Evolutionary conservation across 192 early-diverging fungal genomes (phyloP), one percentile per base, ranked within the genome.

Genomic region (Backusella tuberculispora): DNA sequence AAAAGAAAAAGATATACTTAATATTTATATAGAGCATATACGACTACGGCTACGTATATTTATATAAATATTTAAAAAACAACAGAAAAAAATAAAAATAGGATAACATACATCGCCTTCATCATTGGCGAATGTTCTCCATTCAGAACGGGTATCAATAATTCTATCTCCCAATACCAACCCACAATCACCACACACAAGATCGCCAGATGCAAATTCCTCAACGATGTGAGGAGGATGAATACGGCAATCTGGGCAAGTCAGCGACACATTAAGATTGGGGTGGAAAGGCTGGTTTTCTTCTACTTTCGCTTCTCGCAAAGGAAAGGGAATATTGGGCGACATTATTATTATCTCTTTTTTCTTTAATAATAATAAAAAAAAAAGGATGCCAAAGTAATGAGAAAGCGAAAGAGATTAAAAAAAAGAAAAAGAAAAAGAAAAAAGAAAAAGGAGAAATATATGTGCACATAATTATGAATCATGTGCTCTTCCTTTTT

Each of bases 101-200:
- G 29, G 29, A 34, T 13, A 9, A 74, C 79, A 70, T 80, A 80
- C 79, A 76, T 94, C 94, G 64, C 91, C 93, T 73, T 91, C 95
- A 71, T 96, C 96, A 80, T 95, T 95, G 26, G 94, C 90, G 76
- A 96, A 95, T 24, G 96, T 99, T 63, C 98, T 91, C 98, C 98
- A 99, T 81, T 99, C 98, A 12, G 94, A 95, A 10, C 96, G 90
- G 37, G 97, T 96, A 78, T 95, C 95, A 72, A 97, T 96, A 74
- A 98, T 90, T 12, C 96, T 86, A 76, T 96, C 90, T 15, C 93
- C 94, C 3, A 98, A 85, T 5, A 94, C 92, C 6, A 95, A 73
- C n/a, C 95, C 96, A 83, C 97, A 99, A 81, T 93, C 91, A 12
- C 92, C 94, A 83, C 97, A 99, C 37, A 99, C 87, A 45, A 96